Conservation (phyloP, 176 grass and related monocot species). For the sorghum (Sorghum bicolor) region Sorghum_bicolor_NCBIv3 NC_012874.2:36895501-36896000, state of each 20-base stretch:
- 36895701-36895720: background rate
- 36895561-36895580: no score
- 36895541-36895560: no score
- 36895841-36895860: background rate
- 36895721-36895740: background rate
- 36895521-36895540: no score
- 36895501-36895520: no score
- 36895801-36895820: background rate
- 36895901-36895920: background rate
- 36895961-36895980: background rate
- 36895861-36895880: background rate
- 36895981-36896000: background rate
- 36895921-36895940: background rate
- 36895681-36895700: background rate
- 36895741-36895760: background rate
- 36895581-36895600: no score
- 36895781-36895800: background rate
- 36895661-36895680: background rate
- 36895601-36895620: no score
- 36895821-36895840: background rate
- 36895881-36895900: background rate
- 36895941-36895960: background rate
- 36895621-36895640: no score
- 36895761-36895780: background rate
- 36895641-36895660: background rate